Conservation (phyloP, 768 basidiomycete species). For the Serendipita indica region DNA sequence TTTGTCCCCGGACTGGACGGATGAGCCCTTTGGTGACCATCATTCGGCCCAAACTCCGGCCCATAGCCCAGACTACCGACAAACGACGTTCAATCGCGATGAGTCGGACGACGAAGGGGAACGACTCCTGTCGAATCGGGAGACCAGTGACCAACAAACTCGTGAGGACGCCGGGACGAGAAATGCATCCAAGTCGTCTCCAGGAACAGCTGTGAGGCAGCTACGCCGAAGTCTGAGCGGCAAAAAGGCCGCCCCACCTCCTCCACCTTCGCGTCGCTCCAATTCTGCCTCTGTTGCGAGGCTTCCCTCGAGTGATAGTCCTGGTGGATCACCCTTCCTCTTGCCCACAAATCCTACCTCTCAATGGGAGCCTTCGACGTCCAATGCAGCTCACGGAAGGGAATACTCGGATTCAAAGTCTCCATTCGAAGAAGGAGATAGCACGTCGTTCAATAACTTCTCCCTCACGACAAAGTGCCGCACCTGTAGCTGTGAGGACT, state of each 20-base stretch:
- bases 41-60: slow-evolving; percentile 31
- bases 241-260: slow-evolving; percentile 48
- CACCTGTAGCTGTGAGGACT: slow-evolving; percentile 31
- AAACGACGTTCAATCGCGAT: slow-evolving; percentile 29
- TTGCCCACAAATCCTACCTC: slow-evolving; percentile 17
- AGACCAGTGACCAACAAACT: slow-evolving; percentile 15
- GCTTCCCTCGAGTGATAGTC: slow-evolving; percentile 33
- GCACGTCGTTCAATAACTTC: slow-evolving; percentile 51
- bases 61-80: slow-evolving; percentile 33
- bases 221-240: slow-evolving; percentile 7
- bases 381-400: slow-evolving; percentile 17
- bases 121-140: slow-evolving; percentile 19
- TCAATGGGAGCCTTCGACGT: slow-evolving; percentile 15
- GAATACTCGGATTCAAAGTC: slow-evolving; percentile 20
- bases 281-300: slow-evolving; percentile 22
- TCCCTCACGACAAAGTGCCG: slow-evolving; percentile 14
- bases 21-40: slow-evolving; percentile 33
- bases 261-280: slow-evolving; percentile 41
- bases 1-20: slow-evolving; percentile 25
- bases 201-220: slow-evolving; percentile 13
- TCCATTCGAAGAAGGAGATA: slow-evolving; percentile 23
- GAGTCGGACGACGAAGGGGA: slow-evolving; percentile 31
- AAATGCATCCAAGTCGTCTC: slow-evolving; percentile 10
- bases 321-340: slow-evolving; percentile 16
- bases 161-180: slow-evolving; percentile 9